phyloP scores from a whole-genome alignment of 2,329 filamentous ascomycete genomes.

The Colletotrichum eremochloae region DNA sequence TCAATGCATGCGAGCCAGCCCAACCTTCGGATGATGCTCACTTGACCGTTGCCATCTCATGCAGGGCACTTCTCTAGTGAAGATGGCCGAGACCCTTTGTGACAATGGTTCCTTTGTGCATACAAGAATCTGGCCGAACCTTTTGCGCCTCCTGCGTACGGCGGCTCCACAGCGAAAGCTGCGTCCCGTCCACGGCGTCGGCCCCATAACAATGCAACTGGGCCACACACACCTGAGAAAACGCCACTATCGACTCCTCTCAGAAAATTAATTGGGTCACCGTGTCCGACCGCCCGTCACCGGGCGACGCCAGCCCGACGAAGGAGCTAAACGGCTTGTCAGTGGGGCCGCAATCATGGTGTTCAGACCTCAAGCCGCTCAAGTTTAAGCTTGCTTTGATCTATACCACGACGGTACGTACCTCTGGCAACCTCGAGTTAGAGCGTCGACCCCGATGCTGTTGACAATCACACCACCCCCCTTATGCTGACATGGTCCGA shows the following conservation, averaged over 20 bases:
- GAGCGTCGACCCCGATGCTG: neutral
- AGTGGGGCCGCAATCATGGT: constrained; percentile 20
- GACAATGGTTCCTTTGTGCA: constrained; percentile 7
- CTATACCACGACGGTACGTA: neutral
- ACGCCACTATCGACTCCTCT: constrained; percentile 4
- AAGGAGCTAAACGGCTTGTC: constrained; percentile 4
- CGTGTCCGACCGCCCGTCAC: constrained; percentile 27
- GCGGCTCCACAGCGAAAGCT: constrained; percentile 19
- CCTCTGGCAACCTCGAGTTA: neutral
- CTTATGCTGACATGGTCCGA: too few relatives aligned
- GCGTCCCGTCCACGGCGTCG: constrained; percentile 31
- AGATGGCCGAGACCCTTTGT: neutral
- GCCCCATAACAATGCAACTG: constrained; percentile 17
- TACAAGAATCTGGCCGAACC: constrained; percentile 1
- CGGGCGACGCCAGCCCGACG: neutral
- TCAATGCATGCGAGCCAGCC: constrained; percentile 19
- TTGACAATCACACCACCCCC: too few relatives aligned
- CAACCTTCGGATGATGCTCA: neutral
- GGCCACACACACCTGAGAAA: constrained; percentile 32
- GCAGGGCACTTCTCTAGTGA: neutral
- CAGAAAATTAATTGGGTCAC: neutral
- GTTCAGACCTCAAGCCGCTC: neutral
- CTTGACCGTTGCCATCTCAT: constrained; percentile 4
- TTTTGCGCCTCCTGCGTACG: neutral
- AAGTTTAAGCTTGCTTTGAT: neutral